These are phyloP conservation scores for Pseudocercospora vitis DNA, from an alignment of 2,329 filamentous ascomycete species.

Conservation along the genomic window DNA sequence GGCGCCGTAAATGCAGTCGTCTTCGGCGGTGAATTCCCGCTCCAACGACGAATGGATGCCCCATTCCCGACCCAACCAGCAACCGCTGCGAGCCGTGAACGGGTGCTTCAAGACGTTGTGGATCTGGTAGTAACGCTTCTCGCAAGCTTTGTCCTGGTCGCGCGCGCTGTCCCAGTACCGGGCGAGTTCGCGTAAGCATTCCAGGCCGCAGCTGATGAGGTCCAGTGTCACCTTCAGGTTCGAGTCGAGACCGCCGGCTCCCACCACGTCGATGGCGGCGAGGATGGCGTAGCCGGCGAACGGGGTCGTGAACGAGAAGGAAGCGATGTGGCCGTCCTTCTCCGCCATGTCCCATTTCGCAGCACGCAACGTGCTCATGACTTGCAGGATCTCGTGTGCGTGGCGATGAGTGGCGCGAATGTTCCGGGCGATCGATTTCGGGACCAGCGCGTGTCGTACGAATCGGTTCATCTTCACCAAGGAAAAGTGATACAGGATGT, in stretches of 20 bases:
- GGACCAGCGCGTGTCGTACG: slow-evolving; percentile 48
- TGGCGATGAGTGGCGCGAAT: slow-evolving; percentile 54
- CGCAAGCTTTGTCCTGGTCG: slow-evolving; percentile 52
- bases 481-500: slow-evolving; percentile 65
- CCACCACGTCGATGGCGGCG: slow-evolving; percentile 66
- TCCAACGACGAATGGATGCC: slow-evolving; percentile 37
- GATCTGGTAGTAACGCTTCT: slow-evolving; percentile 49
- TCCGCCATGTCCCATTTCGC: slow-evolving; percentile 27
- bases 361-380: slow-evolving; percentile 27
- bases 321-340: slow-evolving; percentile 41
- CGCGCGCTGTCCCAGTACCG: slow-evolving; percentile 61
- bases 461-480: slow-evolving; percentile 66
- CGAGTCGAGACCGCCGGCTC: slow-evolving; percentile 57
- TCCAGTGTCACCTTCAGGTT: slow-evolving; percentile 56
- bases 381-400: slow-evolving; percentile 53
- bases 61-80: slow-evolving; percentile 39
- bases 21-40: slow-evolving; percentile 30
- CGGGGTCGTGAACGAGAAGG: slow-evolving; percentile 49
- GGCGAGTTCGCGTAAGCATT: slow-evolving; percentile 57
- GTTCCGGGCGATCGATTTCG: slow-evolving; percentile 47
- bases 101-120: slow-evolving; percentile 41
- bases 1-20: slow-evolving; percentile 40
- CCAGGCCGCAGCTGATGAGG: slow-evolving; percentile 54
- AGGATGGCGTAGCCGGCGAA: slow-evolving; percentile 63
- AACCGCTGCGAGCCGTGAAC: slow-evolving; percentile 39